Percentiles rank a stretch among this genome's conserved stretches.
Conservation (phyloP, 345 rosid genomes). For the Noccaea bulbosa region DNA sequence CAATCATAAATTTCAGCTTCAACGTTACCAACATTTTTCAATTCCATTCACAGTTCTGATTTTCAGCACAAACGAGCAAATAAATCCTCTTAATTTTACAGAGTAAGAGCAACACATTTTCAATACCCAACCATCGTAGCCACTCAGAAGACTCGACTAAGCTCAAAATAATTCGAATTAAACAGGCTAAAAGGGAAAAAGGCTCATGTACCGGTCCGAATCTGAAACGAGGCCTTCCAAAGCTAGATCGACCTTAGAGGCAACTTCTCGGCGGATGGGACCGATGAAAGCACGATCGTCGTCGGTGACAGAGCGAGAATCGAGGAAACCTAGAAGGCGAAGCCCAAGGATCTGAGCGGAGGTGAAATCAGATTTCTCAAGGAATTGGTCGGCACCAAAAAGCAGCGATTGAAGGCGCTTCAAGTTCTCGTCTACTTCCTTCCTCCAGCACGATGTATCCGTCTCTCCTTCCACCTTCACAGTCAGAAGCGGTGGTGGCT, state of each 20-base stretch:
- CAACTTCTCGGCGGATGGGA: constrained; percentile 72
- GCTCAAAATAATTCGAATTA: background rate
- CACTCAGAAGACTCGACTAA: constrained; percentile 11
- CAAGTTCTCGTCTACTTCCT: constrained; percentile 71
- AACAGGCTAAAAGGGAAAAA: background rate
- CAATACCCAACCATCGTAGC: constrained; percentile 17
- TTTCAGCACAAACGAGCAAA: constrained; percentile 5
- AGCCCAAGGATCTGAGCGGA: constrained; percentile 75
- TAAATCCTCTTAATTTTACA: constrained; percentile 2
- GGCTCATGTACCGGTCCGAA: constrained; percentile 67
- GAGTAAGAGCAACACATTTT: background rate
- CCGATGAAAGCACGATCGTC: constrained; percentile 59
- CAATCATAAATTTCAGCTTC: constrained; percentile 2
- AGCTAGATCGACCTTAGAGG: constrained; percentile 65
- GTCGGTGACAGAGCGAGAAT: constrained; percentile 65
- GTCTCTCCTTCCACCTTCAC: constrained; percentile 45
- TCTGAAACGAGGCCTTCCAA: constrained; percentile 63
- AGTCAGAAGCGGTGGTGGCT: constrained; percentile 33
- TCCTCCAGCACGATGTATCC: constrained; percentile 59
- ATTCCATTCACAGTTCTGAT: background rate
- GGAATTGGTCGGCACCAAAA: constrained; percentile 76
- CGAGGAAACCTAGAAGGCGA: constrained; percentile 89
- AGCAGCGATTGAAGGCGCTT: constrained; percentile 86
- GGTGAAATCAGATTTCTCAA: constrained; percentile 69
- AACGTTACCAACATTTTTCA: background rate